These are phyloP conservation scores for Dalbergia cultrata DNA, from an alignment of 306 rosid species.

Conservation along the genomic window DNA sequence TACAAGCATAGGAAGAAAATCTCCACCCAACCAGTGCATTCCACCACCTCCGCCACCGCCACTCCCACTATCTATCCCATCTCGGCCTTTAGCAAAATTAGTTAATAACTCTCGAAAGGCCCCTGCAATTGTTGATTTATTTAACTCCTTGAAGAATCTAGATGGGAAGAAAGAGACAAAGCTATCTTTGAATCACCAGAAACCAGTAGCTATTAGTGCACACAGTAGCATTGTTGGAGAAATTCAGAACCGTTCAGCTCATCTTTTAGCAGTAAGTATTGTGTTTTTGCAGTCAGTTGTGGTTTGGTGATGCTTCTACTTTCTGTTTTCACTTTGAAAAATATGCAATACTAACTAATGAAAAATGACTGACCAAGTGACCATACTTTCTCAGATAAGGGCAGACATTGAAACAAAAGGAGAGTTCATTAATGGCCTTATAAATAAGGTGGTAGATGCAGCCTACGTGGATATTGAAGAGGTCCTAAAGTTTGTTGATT, in stretches of 20 bases:
- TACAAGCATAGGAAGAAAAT: slow-evolving; percentile 48
- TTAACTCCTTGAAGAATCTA: slow-evolving; percentile 65
- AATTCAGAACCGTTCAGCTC: slow-evolving; percentile 93
- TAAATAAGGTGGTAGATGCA: slow-evolving; percentile 72
- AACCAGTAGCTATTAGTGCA: slow-evolving; percentile 62
- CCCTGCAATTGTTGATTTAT: slow-evolving; percentile 62
- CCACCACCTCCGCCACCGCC: slow-evolving; percentile 65
- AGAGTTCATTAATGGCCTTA: slow-evolving; percentile 82
- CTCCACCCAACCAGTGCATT: slow-evolving; percentile 50
- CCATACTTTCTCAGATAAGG: slow-evolving; percentile 69
- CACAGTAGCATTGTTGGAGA: slow-evolving; percentile 95
- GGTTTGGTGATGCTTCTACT: slow-evolving; percentile 31
- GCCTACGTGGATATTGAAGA: slow-evolving; percentile 79
- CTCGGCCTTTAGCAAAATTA: slow-evolving; percentile 53
- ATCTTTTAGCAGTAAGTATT: slow-evolving; percentile 86
- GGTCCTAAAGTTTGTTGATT: slow-evolving; percentile 82
- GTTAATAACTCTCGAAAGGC: slow-evolving; percentile 58
- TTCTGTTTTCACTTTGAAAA: slow-evolving; percentile 13
- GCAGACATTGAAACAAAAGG: slow-evolving; percentile 93
- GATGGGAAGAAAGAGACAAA: slow-evolving; percentile 61
- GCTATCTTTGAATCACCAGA: slow-evolving; percentile 53
- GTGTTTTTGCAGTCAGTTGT: slow-evolving; percentile 11
- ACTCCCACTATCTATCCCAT: slow-evolving; percentile 66
- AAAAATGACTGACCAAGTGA: slow-evolving; percentile 32
- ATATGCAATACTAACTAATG: slow-evolving; percentile 30